These are phyloP conservation scores for Trametes polyzona DNA, from an alignment of 1,284 basidiomycete genomes.

Conservation along the genomic window DNA sequence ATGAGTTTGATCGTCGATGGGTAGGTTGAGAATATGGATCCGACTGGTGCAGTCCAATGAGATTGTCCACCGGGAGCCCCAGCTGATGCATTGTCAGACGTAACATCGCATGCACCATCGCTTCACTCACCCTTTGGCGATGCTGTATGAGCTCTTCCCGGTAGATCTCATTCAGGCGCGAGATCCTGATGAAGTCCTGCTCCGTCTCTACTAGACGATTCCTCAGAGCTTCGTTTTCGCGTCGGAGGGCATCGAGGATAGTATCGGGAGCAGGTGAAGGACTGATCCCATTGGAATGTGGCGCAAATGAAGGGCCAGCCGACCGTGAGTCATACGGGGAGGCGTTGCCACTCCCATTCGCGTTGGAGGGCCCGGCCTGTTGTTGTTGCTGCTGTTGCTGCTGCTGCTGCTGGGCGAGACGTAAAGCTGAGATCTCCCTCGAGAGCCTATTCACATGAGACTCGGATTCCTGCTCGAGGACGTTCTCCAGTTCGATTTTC, in stretches of 20 bases:
- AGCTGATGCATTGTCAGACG: slow-evolving; percentile 46
- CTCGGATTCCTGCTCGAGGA: slow-evolving; percentile 79
- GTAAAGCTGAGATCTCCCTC: slow-evolving; percentile 68
- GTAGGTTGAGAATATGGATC: slow-evolving; percentile 73
- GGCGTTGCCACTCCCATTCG: slow-evolving; percentile 39
- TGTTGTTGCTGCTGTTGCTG: slow-evolving; percentile 31
- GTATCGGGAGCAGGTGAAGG: slow-evolving; percentile 59
- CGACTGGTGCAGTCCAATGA: slow-evolving; percentile 65
- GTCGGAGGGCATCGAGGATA: slow-evolving; percentile 72
- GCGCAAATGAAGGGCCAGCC: slow-evolving; percentile 13
- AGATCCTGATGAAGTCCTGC: slow-evolving; percentile 71
- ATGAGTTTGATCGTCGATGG: slow-evolving; percentile 53
- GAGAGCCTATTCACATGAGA: slow-evolving; percentile 76
- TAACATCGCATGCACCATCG: not conserved
- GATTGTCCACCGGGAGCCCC: slow-evolving; percentile 72
- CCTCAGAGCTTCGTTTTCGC: slow-evolving; percentile 76
- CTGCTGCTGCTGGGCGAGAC: slow-evolving; percentile 52
- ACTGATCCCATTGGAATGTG: slow-evolving; percentile 36
- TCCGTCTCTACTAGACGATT: slow-evolving; percentile 69
- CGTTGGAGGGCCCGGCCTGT: slow-evolving; percentile 23
- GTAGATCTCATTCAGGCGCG: slow-evolving; percentile 78
- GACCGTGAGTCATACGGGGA: slow-evolving; percentile 35
- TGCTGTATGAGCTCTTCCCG: slow-evolving; percentile 80
- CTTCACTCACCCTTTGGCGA: slow-evolving; percentile 63
- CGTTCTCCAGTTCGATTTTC: slow-evolving; percentile 81